phyloP scores from a whole-genome alignment of 2,329 filamentous ascomycete species.

The Fonsecaea pugnacius region DNA sequence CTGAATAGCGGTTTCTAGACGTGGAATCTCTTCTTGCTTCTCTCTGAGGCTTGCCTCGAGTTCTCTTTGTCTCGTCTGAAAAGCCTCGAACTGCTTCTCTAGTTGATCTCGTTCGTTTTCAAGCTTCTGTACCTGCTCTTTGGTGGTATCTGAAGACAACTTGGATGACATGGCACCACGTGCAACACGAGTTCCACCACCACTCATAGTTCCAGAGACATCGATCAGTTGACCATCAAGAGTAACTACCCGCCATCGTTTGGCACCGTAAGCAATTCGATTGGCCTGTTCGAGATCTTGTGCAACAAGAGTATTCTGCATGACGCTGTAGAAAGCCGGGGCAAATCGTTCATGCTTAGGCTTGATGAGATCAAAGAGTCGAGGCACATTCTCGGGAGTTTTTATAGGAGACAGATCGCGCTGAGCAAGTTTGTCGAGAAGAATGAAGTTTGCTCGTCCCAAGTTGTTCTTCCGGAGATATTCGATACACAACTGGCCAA shows the following conservation, averaged over 20 bases:
- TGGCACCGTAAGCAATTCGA: conserved; percentile 91
- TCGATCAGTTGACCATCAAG: conserved; percentile 95
- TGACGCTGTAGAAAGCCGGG: conserved; percentile 91
- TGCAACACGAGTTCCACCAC: conserved; percentile 87
- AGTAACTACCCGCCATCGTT: conserved; percentile 94
- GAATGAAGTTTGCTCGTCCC: conserved; percentile 94
- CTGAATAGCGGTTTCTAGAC: conserved; percentile 85
- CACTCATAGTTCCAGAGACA: conserved; percentile 98
- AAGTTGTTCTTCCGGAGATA: conserved; percentile 97
- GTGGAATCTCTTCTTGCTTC: conserved; percentile 77
- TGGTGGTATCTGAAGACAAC: conserved; percentile 80
- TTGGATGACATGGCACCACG: conserved; percentile 97
- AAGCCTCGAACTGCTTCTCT: conserved; percentile 79
- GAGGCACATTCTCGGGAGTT: conserved; percentile 88
- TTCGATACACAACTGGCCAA: conserved; percentile 96
- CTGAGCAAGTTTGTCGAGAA: conserved; percentile 80
- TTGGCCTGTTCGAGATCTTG: conserved; percentile 94
- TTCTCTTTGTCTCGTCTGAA: conserved; percentile 81
- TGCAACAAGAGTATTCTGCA: conserved; percentile 93
- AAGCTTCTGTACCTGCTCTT: conserved; percentile 85
- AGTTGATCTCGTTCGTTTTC: conserved; percentile 84
- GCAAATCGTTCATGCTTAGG: conserved; percentile 84
- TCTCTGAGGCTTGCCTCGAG: conserved; percentile 74
- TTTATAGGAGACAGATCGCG: conserved; percentile 78
- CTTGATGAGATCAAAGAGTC: conserved; percentile 89